A percentile compares a stretch with the other conserved stretches of the same genome.
phyloP scores from a whole-genome alignment of 257 asterid species.

The Nicotiana otophora region DNA sequence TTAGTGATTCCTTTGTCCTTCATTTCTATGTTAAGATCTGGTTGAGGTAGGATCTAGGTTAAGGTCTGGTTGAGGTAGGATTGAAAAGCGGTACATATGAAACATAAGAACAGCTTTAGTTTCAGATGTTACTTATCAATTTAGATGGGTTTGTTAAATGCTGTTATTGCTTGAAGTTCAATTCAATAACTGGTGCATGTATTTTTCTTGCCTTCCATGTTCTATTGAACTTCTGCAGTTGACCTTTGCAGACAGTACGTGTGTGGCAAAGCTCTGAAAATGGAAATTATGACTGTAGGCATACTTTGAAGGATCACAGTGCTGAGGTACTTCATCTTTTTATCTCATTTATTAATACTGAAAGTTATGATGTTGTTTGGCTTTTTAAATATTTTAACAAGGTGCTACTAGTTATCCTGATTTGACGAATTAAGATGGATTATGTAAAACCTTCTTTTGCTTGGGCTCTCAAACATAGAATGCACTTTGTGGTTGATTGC shows the following conservation, averaged over 20 bases:
- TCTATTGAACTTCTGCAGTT: neutral
- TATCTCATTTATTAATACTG: neutral
- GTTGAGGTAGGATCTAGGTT: neutral
- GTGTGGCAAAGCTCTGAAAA: constrained; percentile 77
- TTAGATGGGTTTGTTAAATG: neutral
- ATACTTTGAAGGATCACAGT: constrained; percentile 71
- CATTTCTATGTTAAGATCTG: neutral
- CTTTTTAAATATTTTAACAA: neutral
- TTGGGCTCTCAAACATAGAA: neutral
- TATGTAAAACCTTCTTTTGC: neutral
- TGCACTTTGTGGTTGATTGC: neutral
- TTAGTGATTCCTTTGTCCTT: neutral
- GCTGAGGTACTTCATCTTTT: constrained; percentile 57
- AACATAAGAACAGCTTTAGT: neutral
- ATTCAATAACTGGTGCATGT: neutral
- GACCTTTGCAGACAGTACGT: constrained; percentile 75
- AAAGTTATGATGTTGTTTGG: neutral
- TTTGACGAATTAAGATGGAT: constrained; percentile 1
- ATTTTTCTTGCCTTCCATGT: neutral
- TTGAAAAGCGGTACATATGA: neutral
- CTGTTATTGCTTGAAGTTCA: neutral
- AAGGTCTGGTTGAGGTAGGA: neutral
- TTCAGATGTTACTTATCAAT: neutral
- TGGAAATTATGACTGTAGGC: constrained; percentile 60
- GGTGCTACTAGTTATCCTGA: neutral